Conservation (phyloP, 768 basidiomycete genomes). For the Trametes meyenii region DNA sequence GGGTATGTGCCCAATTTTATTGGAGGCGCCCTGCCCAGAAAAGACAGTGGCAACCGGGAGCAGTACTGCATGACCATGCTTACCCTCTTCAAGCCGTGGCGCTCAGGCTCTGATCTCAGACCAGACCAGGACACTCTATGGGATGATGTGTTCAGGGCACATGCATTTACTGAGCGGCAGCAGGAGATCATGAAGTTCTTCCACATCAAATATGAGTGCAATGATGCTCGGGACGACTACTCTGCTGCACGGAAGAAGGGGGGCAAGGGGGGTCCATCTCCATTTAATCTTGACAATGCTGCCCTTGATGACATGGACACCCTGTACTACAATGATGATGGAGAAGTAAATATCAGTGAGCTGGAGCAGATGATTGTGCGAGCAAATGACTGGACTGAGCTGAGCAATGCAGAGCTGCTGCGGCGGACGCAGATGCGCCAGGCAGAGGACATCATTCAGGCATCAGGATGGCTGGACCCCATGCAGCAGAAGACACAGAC, state of each 20-base stretch:
- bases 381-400: too few relatives aligned
- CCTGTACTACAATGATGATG: background rate
- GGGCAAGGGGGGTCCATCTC: background rate
- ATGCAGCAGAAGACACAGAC: too few relatives aligned
- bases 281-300: background rate
- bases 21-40: conserved; percentile 33
- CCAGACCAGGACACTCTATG: background rate
- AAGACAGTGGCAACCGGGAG: conserved; percentile 37
- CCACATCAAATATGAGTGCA: conserved; percentile 13
- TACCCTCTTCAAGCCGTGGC: conserved; percentile 40
- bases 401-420: too few relatives aligned
- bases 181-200: conserved; percentile 10
- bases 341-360: background rate
- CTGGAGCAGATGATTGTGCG: background rate
- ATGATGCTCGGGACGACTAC: conserved; percentile 15
- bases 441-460: too few relatives aligned
- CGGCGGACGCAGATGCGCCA: too few relatives aligned
- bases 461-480: too few relatives aligned
- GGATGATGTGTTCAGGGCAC: conserved; percentile 4
- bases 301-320: background rate
- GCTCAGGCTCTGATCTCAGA: conserved; percentile 35
- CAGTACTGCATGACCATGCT: conserved; percentile 39
- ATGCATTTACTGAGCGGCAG: background rate
- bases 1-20: conserved; percentile 36
- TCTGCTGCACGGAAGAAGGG: background rate